Evolutionary conservation across 257 asterid species (phyloP), one percentile per base, ranked within the genome.

Genomic region (Eustoma russellianum): DNA sequence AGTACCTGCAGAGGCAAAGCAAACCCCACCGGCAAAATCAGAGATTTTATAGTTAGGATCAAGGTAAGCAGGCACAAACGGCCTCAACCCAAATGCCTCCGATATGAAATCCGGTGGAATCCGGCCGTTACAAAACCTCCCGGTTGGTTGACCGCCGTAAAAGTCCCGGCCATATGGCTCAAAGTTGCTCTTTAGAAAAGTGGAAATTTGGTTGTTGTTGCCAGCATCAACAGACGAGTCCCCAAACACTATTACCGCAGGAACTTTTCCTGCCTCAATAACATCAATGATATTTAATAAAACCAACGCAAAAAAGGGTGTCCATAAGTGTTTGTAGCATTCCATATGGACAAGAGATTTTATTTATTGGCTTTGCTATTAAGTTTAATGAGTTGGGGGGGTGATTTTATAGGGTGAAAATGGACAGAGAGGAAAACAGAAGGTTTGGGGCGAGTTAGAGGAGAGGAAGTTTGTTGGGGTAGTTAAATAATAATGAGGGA

Each of bases 211-310:
- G 77, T 90, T 90, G 65, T 86, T 86, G 79, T 90, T 90, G 17
- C 97, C 97, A 13, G 97, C 79, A 48, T 86, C 96, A 0, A 90
- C 97, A 0, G 96, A 81, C 0, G 97, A 86, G 77, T 90, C 94
- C 0, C 97, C 97, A 48, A 90, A 90, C 51, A 90, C 97, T 47
- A 90, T 86, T 46, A 90, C 64, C 17, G 97, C 94, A 19, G 97
- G 90, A 9, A 90, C 75, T 50, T 71, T 66, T 0, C 66, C 75
- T 0, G 61, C 65, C 18, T 45, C 30, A 11, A 35, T 1, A 43
- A 15, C 8, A 0, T 0, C 17, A 2, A 33, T 11, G 4, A 30
- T 14, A 46, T 33, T 5, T 24, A 60, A 0, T 17, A 33, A 5
- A 10, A 58, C 5, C 5, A 48, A 54, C 5, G 30, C 10, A 6